A percentile compares a stretch with the other conserved stretches of the same genome.
Evolutionary conservation across 2,329 filamentous ascomycete genomes (phyloP).

Genomic region (Ceratocystis cacaofunesta): DNA sequence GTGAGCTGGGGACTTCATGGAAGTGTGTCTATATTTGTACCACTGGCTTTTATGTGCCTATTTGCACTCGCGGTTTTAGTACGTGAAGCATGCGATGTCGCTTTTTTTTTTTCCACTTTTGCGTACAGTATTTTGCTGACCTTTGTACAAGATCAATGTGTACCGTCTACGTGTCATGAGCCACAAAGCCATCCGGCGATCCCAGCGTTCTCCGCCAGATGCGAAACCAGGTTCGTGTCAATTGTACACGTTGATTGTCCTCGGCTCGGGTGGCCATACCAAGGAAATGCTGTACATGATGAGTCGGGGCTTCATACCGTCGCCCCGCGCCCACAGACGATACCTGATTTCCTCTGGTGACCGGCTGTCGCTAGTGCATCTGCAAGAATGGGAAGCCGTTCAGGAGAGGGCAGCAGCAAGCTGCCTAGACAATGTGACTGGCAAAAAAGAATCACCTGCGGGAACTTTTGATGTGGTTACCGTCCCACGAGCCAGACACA

Average conservation of each 20-base stretch:
- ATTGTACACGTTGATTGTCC: conserved; percentile 33
- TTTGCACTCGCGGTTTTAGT: neutral
- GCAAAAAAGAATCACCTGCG: conserved; percentile 6
- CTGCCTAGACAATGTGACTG: neutral
- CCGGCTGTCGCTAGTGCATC: conserved; percentile 50
- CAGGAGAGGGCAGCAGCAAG: neutral
- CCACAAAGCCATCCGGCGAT: neutral
- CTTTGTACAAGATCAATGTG: conserved; percentile 5
- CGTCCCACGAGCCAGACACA: conserved; percentile 61
- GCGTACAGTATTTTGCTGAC: neutral
- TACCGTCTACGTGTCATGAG: neutral
- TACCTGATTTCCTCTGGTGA: conserved; percentile 13
- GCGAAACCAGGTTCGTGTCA: neutral
- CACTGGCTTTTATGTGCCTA: neutral
- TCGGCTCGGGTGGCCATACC: conserved; percentile 89
- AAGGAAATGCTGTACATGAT: conserved; percentile 88
- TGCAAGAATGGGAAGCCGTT: conserved; percentile 35
- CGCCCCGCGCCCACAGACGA: conserved; percentile 44
- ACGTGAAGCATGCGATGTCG: neutral
- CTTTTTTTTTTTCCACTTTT: neutral
- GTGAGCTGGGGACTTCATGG: neutral
- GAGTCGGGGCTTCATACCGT: conserved; percentile 38
- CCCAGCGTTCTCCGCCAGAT: neutral
- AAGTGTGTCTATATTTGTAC: neutral
- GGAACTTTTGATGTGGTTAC: conserved; percentile 48